Evolutionary conservation across 257 asterid genomes (phyloP).

Genomic region (Scutellaria minor): DNA sequence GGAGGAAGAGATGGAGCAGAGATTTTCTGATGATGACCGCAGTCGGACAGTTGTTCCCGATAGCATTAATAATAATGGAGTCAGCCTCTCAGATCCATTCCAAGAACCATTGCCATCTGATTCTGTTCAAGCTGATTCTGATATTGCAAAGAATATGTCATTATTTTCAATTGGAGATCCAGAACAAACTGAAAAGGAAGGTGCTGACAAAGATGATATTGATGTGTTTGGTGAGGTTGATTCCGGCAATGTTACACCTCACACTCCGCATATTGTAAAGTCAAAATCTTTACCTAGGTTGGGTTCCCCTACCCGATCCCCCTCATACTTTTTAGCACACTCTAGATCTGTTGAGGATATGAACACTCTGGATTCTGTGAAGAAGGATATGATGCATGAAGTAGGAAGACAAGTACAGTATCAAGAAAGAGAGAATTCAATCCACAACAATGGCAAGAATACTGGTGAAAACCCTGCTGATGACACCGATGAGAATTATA

Average conservation of each 20-base stretch:
- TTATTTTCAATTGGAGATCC: conserved; percentile 57
- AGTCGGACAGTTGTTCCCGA: conserved; percentile 44
- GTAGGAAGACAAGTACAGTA: conserved; percentile 41
- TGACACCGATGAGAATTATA: conserved; percentile 52
- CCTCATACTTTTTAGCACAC: conserved; percentile 35
- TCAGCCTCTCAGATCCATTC: conserved; percentile 47
- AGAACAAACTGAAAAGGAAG: conserved; percentile 52
- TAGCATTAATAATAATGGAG: conserved; percentile 45
- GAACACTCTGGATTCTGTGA: conserved; percentile 50
- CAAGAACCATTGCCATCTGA: conserved; percentile 60
- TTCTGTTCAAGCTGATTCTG: conserved; percentile 62
- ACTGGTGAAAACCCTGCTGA: conserved; percentile 55
- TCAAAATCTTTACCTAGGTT: conserved; percentile 78
- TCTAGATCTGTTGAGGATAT: conserved; percentile 79
- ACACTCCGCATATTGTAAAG: conserved; percentile 50
- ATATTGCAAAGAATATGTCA: conserved; percentile 51
- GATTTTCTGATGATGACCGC: conserved; percentile 53
- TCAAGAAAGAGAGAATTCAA: conserved; percentile 46
- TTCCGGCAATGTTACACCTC: conserved; percentile 53
- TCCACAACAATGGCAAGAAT: conserved; percentile 42
- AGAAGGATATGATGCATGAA: conserved; percentile 47
- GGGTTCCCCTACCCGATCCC: conserved; percentile 45
- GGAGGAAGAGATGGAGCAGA: conserved; percentile 62
- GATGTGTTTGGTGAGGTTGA: conserved; percentile 51
- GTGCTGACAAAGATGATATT: conserved; percentile 47